Evolutionary conservation across 129 eudicot species (phyloP).

Genomic region (Ambrosia artemisiifolia): DNA sequence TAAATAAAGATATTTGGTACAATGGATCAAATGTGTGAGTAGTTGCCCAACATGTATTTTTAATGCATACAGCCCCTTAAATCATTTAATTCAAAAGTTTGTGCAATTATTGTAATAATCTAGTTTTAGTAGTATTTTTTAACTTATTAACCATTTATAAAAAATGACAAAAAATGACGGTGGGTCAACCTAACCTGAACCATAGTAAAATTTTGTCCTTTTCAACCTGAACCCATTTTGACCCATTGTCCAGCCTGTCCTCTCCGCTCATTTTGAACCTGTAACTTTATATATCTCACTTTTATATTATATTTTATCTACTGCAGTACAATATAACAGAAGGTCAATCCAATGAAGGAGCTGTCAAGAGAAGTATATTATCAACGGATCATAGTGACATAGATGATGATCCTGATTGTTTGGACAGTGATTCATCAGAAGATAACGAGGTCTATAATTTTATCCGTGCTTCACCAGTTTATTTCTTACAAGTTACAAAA

Average conservation of each 20-base stretch:
- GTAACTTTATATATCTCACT: not conserved
- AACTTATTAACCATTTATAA: not conserved
- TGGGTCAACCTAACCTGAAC: not conserved
- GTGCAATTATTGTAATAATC: not conserved
- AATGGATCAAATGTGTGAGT: not conserved
- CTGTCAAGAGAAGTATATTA: constrained; percentile 25
- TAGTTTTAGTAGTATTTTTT: not conserved
- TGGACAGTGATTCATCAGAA: constrained; percentile 42
- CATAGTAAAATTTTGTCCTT: not conserved
- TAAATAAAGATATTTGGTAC: not conserved
- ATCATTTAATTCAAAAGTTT: not conserved
- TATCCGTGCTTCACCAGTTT: constrained; percentile 1
- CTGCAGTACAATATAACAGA: constrained; percentile 33
- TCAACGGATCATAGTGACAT: constrained; percentile 26
- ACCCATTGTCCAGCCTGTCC: not conserved
- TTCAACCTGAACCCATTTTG: not conserved
- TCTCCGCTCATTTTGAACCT: not conserved
- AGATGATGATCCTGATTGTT: constrained; percentile 46
- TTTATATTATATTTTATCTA: not conserved
- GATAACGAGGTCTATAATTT: constrained; percentile 56
- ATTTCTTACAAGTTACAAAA: not conserved
- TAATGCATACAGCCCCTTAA: not conserved
- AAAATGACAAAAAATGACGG: not conserved
- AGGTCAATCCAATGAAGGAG: constrained; percentile 26
- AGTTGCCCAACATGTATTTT: constrained; percentile 1